These are phyloP conservation scores for Polytolypa hystricis DNA, from an alignment of 2,329 filamentous ascomycete genomes.

Conservation along the genomic window DNA sequence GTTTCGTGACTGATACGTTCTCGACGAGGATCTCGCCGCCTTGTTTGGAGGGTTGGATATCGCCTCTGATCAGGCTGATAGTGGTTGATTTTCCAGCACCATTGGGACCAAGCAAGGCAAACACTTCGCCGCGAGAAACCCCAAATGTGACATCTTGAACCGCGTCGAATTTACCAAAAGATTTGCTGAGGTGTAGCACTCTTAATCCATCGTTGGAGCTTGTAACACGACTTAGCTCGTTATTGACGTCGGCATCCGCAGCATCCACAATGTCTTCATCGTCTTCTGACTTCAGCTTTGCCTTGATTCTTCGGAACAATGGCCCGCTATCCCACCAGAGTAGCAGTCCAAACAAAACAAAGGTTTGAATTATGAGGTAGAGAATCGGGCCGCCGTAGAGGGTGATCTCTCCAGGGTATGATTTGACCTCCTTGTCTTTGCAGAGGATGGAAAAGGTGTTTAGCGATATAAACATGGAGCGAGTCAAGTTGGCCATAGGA, in stretches of 20 bases:
- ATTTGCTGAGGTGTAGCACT: conserved; percentile 71
- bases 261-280: conserved; percentile 26
- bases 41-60: conserved; percentile 59
- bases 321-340: conserved; percentile 74
- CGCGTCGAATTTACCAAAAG: conserved; percentile 62
- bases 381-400: conserved; percentile 76
- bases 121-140: conserved; percentile 69
- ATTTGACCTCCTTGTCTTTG: conserved; percentile 48
- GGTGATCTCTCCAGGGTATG: conserved; percentile 58
- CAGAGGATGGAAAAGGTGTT: conserved; percentile 80
- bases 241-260: conserved; percentile 49
- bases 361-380: conserved; percentile 64
- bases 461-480: conserved; percentile 63
- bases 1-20: conserved; percentile 59
- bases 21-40: conserved; percentile 77
- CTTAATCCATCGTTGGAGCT: conserved; percentile 56
- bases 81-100: conserved; percentile 86
- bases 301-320: conserved; percentile 43
- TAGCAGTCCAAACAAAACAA: conserved; percentile 59
- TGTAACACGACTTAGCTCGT: conserved; percentile 54
- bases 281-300: conserved; percentile 32
- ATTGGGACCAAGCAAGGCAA: conserved; percentile 80
- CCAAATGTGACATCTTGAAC: conserved; percentile 85
- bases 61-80: conserved; percentile 81
- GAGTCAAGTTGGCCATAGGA: conserved; percentile 64